Base-by-base conservation (phyloP, 2,329 filamentous ascomycete species). In the Arthrinium puccinioides region DNA sequence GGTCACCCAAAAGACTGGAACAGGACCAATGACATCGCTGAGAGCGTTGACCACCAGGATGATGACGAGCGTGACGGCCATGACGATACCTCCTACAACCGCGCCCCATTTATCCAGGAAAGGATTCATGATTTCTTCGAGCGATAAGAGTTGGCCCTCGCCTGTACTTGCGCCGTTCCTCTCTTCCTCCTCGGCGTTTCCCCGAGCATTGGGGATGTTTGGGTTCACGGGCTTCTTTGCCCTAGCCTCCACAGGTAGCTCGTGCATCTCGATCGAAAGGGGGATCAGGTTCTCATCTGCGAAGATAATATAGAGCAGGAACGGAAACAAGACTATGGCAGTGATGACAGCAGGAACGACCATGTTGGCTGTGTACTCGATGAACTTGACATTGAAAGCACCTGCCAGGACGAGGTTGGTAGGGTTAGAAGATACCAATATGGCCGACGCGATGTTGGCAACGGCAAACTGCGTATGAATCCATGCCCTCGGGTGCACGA, bases 301-400 rank as follows among this genome's bases (percentile, higher is more conserved):
- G 45, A 87, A 87, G 14, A 86, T 70, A 38, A 85, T 68, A 48
- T 82, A 86, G 0, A 86, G 62, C 5, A 87, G 56, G 45, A 84
- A 82, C 0, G 82, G 83, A 35, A 84, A 86, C 4, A 87, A 57
- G 0, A 84, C 59, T 13, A 86, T 65, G 3, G 72, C 80, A 0
- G 83, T 87, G n/a, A 73, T 62, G 16, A 84, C 60, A 1, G 84
- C 79, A 0, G 83, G 83, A 0, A 87, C 79, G 14, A 87, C 80
- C 71, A 87, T 83, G 51, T 87, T 84, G n/a, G 79, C 82, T 0
- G 82, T 86, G 51, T 87, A 87, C 27, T 74, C 67, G 51, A 87
- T 75, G 55, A 87, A 87, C 35, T 72, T 81, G 61, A 87, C 80
- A 4, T 73, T 51, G 50, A 87, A 87, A 3, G 83, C 83, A 4